Evolutionary conservation across 495 filamentous ascomycete species (phyloP), one percentile per base, ranked within the genome.

Genomic region (Glonium stellatum): DNA sequence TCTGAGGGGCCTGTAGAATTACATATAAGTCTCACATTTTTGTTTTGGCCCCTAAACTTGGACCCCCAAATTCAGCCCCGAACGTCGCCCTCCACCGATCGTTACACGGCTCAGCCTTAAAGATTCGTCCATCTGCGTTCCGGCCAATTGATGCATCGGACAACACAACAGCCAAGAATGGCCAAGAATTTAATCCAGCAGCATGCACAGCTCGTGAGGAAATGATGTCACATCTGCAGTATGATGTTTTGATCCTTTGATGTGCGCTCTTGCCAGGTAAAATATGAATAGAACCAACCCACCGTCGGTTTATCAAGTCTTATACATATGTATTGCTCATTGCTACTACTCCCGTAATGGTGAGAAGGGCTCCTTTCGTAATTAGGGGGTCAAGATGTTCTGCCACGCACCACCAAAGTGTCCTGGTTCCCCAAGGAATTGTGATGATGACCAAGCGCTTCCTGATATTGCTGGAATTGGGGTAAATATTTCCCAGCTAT

Each of bases 381-480:
- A 15, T 15, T 15, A 50, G 47, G n/a, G n/a, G 23, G 2, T 50
- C n/a, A 50, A 4, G 4, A 50, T 50, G 47, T 50, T 50, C 21
- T 50, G 47, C 47, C 18, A 22, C 12, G 23, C 12, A 50, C 21
- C n/a, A 23, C 47, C 47, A 50, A 50, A 50, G n/a, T 50, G 47
- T 23, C 18, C 47, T 19, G 23, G 23, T 21, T 50, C 12, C 47
- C 47, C 47, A 50, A 18, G 22, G n/a, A 15, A 50, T 23, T 50
- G 47, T 23, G n/a, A 15, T 4, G 22, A 23, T 22, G 47, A 23
- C 15, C n/a, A 50, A 12, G 47, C n/a, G 5, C 47, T 50, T 50
- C 47, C 47, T 23, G 47, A 50, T 50, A 23, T 50, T 23, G 47
- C 47, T 1, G 47, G 47, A 18, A 50, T 50, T 23, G 47, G 47